phyloP scores from a whole-genome alignment of 768 basidiomycete species.

The Lactarius hatsudake region DNA sequence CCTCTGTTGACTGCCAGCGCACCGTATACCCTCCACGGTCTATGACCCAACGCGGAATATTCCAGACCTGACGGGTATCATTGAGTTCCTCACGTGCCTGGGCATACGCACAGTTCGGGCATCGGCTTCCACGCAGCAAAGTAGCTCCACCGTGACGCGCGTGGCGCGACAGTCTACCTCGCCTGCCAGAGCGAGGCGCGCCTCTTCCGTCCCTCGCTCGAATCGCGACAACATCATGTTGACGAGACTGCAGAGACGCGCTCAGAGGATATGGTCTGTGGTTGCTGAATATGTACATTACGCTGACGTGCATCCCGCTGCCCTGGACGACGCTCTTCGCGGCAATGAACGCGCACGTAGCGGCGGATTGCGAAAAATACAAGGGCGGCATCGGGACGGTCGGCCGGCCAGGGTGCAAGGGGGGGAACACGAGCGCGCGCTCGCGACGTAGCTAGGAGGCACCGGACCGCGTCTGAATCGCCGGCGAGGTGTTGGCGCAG shows the following conservation, averaged over 20 bases:
- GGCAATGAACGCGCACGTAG: not conserved
- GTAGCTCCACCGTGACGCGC: no score
- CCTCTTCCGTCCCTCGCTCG: not conserved
- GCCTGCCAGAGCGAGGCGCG: no score
- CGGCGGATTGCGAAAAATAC: not conserved
- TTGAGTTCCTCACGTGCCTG: no score
- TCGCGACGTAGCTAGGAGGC: not conserved
- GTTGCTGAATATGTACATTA: slow-evolving; percentile 5
- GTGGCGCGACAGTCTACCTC: no score
- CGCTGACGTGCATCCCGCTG: slow-evolving; percentile 1
- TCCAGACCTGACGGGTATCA: no score
- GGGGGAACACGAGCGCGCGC: slow-evolving; percentile 4
- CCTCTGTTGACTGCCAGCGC: no score
- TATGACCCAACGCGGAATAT: no score
- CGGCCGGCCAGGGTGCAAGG: not conserved
- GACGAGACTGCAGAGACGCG: not conserved
- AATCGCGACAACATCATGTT: not conserved
- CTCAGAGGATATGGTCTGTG: slow-evolving; percentile 1
- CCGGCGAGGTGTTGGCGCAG: slow-evolving; percentile 1
- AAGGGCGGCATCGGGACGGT: not conserved
- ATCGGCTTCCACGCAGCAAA: no score
- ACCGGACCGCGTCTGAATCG: not conserved
- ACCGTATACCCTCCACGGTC: no score
- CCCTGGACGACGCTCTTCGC: slow-evolving; percentile 9
- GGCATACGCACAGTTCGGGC: no score